phyloP scores from a whole-genome alignment of 371 early-diverging fungal species.

The Dichotomocladium elegans region DNA sequence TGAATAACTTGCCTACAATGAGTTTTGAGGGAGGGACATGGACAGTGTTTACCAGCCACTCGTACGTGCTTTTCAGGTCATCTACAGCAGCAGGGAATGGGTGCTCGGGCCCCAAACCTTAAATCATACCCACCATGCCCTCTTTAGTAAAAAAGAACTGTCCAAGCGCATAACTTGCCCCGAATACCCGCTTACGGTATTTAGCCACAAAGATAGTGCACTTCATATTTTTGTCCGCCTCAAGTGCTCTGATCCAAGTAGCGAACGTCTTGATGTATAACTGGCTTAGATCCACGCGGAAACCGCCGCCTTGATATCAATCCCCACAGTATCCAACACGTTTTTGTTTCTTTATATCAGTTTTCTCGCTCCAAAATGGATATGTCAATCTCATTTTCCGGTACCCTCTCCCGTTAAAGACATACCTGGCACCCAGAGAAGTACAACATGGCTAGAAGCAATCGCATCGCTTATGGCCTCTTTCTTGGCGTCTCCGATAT shows the following conservation, averaged over 20 bases:
- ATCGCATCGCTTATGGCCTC: slow-evolving; percentile 33
- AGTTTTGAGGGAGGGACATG: slow-evolving; percentile 15
- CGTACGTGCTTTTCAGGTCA: slow-evolving; percentile 23
- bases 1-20: slow-evolving; percentile 1
- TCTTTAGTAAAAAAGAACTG: neutral
- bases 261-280: slow-evolving; percentile 31
- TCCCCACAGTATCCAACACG: neutral
- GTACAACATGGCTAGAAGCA: slow-evolving; percentile 22
- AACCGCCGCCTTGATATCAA: slow-evolving; percentile 30
- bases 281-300: slow-evolving; percentile 28
- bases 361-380: neutral
- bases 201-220: slow-evolving; percentile 35
- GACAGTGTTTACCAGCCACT: slow-evolving; percentile 24
- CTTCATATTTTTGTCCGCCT: slow-evolving; percentile 34
- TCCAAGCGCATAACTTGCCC: neutral
- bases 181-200: slow-evolving; percentile 21
- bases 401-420: neutral
- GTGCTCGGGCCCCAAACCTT: slow-evolving; percentile 26
- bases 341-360: neutral
- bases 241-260: slow-evolving; percentile 29
- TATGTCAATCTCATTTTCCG: neutral
- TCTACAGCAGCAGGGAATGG: slow-evolving; percentile 29
- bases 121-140: no score
- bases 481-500: slow-evolving; percentile 25
- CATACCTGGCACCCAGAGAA: slow-evolving; percentile 43